A percentile compares a stretch with the other conserved stretches of the same genome.
These are phyloP conservation scores for Paraphaeosphaeria minitans DNA, from an alignment of 2,329 filamentous ascomycete genomes.

Conservation along the genomic window DNA sequence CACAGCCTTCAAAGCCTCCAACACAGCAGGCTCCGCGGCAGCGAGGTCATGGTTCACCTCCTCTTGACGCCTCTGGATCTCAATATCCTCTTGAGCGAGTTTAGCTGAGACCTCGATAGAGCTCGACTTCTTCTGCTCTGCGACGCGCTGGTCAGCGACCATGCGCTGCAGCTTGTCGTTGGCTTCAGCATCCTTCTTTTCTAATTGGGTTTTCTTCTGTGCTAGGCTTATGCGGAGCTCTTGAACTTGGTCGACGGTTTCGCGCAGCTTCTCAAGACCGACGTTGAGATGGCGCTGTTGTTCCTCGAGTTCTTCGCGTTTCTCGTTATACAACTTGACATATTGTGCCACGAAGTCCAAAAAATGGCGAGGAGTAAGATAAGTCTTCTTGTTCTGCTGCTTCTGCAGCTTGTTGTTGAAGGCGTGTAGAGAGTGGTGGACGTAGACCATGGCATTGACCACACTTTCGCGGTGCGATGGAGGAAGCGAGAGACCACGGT, in stretches of 20 bases:
- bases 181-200: conserved; percentile 91
- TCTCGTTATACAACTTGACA: conserved; percentile 95
- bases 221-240: conserved; percentile 89
- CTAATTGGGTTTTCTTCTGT: conserved; percentile 90
- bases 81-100: conserved; percentile 85
- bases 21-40: conserved; percentile 88
- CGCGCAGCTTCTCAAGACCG: conserved; percentile 93
- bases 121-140: conserved; percentile 85
- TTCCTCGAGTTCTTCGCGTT: conserved; percentile 96
- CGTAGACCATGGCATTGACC: conserved; percentile 98
- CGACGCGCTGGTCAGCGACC: conserved; percentile 93
- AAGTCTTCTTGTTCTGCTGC: conserved; percentile 91
- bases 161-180: conserved; percentile 97
- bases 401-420: conserved; percentile 89
- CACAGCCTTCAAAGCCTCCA: conserved; percentile 92
- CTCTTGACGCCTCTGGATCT: conserved; percentile 81
- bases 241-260: conserved; percentile 96
- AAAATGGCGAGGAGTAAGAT: conserved; percentile 94
- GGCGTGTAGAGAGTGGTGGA: conserved; percentile 89
- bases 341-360: conserved; percentile 98
- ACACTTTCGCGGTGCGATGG: conserved; percentile 90
- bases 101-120: conserved; percentile 88
- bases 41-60: conserved; percentile 88
- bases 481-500: conserved; percentile 81
- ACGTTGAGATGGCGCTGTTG: conserved; percentile 98